phyloP scores from a whole-genome alignment of 208 protist genomes.

The Trichomonas vaginalis region DNA sequence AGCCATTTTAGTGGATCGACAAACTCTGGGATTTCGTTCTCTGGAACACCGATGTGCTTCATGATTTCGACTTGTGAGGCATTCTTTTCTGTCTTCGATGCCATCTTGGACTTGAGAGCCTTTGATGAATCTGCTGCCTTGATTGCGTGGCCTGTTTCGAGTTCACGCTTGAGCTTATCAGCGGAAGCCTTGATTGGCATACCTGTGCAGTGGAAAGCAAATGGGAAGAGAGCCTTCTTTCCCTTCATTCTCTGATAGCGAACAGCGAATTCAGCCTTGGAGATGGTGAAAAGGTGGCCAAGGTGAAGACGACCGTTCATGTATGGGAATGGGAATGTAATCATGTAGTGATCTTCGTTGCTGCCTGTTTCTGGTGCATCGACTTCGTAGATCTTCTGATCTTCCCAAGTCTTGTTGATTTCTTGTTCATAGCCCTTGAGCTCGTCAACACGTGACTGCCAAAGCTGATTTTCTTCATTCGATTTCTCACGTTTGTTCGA shows the following conservation, averaged over 20 bases:
- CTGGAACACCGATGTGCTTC: constrained; percentile 70
- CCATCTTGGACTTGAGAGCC: background rate
- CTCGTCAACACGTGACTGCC: background rate
- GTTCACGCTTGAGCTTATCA: constrained; percentile 68
- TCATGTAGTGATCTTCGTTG: background rate
- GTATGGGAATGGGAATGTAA: constrained; percentile 29
- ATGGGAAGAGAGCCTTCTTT: constrained; percentile 90
- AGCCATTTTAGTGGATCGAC: constrained; percentile 88
- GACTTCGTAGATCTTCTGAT: background rate
- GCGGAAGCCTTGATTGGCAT: constrained; percentile 97
- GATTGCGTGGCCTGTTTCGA: background rate
- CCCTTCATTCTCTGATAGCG: constrained; percentile 83
- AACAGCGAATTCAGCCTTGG: constrained; percentile 93
- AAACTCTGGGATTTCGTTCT: constrained; percentile 87
- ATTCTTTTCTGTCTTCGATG: background rate
- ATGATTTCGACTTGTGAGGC: constrained; percentile 81
- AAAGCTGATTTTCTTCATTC: background rate
- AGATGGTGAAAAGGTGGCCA: constrained; percentile 96
- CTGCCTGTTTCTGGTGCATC: background rate
- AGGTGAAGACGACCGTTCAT: constrained; percentile 77
- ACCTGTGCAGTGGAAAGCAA: constrained; percentile 98
- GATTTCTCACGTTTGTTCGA: background rate
- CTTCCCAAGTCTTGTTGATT: background rate
- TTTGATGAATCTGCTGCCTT: background rate
- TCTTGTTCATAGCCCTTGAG: background rate